Evolutionary conservation across 2,329 filamentous ascomycete genomes (phyloP).

Genomic region (Fusarium sp.): DNA sequence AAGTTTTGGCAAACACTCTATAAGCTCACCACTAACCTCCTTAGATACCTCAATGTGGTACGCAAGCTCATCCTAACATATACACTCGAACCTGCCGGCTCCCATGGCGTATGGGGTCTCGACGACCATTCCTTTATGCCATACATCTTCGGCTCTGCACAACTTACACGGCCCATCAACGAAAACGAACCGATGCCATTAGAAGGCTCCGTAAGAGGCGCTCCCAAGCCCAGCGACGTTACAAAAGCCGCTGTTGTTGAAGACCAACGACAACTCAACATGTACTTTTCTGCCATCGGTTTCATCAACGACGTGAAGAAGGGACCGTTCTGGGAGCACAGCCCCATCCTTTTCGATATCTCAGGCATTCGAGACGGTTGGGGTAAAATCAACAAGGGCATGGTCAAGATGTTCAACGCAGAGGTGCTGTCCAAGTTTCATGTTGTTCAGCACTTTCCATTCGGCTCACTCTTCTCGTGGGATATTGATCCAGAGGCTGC

Average conservation of each 20-base stretch:
- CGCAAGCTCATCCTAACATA: conserved; percentile 89
- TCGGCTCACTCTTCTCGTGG: conserved; percentile 85
- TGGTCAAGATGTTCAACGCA: conserved; percentile 99
- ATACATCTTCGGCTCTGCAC: conserved; percentile 95
- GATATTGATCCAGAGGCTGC: conserved; percentile 73
- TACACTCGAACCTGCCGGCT: conserved; percentile 93
- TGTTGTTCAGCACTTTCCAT: conserved; percentile 95
- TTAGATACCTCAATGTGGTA: conserved; percentile 82
- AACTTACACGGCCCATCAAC: conserved; percentile 82
- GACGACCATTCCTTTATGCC: conserved; percentile 96
- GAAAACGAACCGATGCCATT: conserved; percentile 73
- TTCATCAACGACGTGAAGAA: conserved; percentile 98
- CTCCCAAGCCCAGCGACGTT: conserved; percentile 80
- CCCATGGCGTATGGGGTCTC: conserved; percentile 98
- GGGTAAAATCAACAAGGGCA: conserved; percentile 99
- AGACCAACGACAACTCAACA: conserved; percentile 74
- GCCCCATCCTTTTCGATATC: conserved; percentile 93
- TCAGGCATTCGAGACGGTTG: conserved; percentile 93
- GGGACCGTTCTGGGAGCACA: conserved; percentile 97
- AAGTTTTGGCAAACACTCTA: conserved; percentile 54
- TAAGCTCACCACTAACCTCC: not conserved
- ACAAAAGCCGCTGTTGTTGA: conserved; percentile 74
- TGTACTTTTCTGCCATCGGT: conserved; percentile 96
- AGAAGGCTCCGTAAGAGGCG: conserved; percentile 80
- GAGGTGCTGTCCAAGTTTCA: conserved; percentile 97